Percentiles rank a stretch among this genome's conserved stretches.
Conservation (phyloP, 768 basidiomycete genomes). For the Tulasnella sp. region DNA sequence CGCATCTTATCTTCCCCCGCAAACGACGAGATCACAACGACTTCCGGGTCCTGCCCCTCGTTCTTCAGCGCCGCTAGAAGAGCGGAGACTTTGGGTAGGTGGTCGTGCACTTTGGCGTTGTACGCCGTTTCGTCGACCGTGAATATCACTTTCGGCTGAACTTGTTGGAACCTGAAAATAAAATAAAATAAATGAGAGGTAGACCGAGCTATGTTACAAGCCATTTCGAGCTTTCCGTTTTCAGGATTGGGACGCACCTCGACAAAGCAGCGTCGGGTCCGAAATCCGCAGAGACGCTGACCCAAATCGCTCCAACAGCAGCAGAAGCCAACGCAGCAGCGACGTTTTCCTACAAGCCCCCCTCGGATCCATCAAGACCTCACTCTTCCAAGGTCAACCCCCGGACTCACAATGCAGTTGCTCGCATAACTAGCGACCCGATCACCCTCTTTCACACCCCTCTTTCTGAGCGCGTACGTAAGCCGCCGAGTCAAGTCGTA, state of each 20-base stretch:
- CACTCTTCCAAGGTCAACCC: constrained; percentile 10
- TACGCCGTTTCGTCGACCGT: constrained; percentile 66
- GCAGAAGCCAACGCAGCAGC: constrained; percentile 55
- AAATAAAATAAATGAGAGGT: background rate
- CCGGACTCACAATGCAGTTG: constrained; percentile 61
- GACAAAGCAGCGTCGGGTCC: constrained; percentile 36
- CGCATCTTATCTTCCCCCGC: constrained; percentile 20
- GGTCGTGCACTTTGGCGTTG: constrained; percentile 57
- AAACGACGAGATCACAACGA: constrained; percentile 46
- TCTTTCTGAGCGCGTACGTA: constrained; percentile 42
- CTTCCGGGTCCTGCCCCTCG: constrained; percentile 29
- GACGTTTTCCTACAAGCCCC: constrained; percentile 44
- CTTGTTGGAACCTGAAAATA: constrained; percentile 77
- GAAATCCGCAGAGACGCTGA: constrained; percentile 72
- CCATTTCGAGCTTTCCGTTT: background rate
- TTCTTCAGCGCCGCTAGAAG: constrained; percentile 35
- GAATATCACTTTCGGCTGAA: constrained; percentile 60
- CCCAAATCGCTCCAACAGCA: constrained; percentile 72
- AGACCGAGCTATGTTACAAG: background rate
- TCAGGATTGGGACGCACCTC: background rate
- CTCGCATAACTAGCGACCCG: constrained; percentile 68
- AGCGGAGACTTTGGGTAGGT: constrained; percentile 44
- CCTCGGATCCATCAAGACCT: background rate
- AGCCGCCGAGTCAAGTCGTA: constrained; percentile 45
- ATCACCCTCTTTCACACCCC: constrained; percentile 51